Percentiles rank a stretch among this genome's conserved stretches.
Evolutionary conservation across 441 rosid species (phyloP).

Genomic region (Populus hybrid): DNA sequence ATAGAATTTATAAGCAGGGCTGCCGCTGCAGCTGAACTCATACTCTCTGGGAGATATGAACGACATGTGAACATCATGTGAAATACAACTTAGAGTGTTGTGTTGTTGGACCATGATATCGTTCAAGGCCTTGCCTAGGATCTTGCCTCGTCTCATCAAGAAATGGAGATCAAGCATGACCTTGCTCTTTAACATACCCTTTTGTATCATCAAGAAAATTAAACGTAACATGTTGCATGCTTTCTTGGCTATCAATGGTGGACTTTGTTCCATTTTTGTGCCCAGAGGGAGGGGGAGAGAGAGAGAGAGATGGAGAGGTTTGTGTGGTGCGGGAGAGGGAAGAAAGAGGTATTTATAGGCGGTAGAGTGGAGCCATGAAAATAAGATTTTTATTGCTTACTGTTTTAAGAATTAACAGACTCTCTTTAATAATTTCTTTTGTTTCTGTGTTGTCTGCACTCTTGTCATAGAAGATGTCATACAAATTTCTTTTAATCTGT

Average conservation of each 20-base stretch:
- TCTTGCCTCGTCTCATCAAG: conserved; percentile 51
- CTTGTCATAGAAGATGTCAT: neutral
- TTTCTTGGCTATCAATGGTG: conserved; percentile 46
- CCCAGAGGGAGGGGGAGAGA: neutral
- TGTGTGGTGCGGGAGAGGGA: neutral
- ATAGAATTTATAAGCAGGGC: conserved; percentile 43
- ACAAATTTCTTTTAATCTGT: neutral
- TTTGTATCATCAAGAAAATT: conserved; percentile 43
- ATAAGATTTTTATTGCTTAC: neutral
- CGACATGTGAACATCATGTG: no score
- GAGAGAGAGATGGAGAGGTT: no score
- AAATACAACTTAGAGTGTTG: conserved; percentile 43
- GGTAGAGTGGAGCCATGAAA: neutral
- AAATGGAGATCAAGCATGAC: conserved; percentile 44
- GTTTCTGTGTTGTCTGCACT: conserved; percentile 5
- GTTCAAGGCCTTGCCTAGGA: conserved; percentile 53
- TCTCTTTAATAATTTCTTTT: conserved; percentile 12
- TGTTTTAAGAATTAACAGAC: neutral
- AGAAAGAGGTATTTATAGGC: neutral
- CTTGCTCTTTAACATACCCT: conserved; percentile 58
- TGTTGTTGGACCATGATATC: conserved; percentile 48
- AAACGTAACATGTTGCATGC: conserved; percentile 41
- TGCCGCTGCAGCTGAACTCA: conserved; percentile 85
- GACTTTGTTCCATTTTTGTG: conserved; percentile 35
- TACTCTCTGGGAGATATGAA: conserved; percentile 56